Conservation (phyloP, 805 yeast genomes). For the Candida adriatica region DNA sequence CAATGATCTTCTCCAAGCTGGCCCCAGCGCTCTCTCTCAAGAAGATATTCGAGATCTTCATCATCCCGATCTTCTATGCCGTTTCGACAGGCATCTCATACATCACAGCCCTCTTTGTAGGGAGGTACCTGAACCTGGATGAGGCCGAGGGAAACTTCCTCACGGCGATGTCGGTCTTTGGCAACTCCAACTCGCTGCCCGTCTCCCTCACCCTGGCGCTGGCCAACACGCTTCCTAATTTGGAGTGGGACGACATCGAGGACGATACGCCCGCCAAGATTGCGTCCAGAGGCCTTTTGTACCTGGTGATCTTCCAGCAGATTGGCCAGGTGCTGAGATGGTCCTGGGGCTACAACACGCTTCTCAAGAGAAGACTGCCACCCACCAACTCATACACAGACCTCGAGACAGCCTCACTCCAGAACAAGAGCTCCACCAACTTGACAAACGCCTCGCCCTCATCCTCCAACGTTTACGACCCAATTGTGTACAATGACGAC, state of each 20-base stretch:
- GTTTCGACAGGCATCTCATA: slow-evolving; percentile 74
- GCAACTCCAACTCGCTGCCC: slow-evolving; percentile 91
- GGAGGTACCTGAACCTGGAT: slow-evolving; percentile 50
- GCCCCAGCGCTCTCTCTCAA: slow-evolving; percentile 61
- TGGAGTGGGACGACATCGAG: slow-evolving; percentile 67
- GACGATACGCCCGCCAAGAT: slow-evolving; percentile 62
- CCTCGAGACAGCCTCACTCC: slow-evolving; percentile 1
- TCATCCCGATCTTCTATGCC: slow-evolving; percentile 82
- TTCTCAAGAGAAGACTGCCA: slow-evolving; percentile 44
- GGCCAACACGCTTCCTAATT: slow-evolving; percentile 67
- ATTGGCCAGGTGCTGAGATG: slow-evolving; percentile 77
- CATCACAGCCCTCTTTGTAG: slow-evolving; percentile 49
- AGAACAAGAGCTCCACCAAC: slow-evolving; percentile 1
- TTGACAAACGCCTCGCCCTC: slow-evolving; percentile 60
- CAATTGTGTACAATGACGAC: not conserved
- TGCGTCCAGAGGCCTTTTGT: slow-evolving; percentile 72
- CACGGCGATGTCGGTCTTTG: slow-evolving; percentile 95
- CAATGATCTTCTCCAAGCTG: slow-evolving; percentile 81
- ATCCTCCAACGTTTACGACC: not conserved
- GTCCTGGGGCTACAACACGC: slow-evolving; percentile 81
- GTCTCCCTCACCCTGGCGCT: slow-evolving; percentile 81
- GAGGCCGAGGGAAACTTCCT: slow-evolving; percentile 82
- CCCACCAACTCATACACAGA: slow-evolving; percentile 3
- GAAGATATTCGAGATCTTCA: slow-evolving; percentile 70
- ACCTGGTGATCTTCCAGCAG: slow-evolving; percentile 71